Evolutionary conservation across 2,329 filamentous ascomycete genomes (phyloP).

Genomic region (Dothiorella sarmentorum): DNA sequence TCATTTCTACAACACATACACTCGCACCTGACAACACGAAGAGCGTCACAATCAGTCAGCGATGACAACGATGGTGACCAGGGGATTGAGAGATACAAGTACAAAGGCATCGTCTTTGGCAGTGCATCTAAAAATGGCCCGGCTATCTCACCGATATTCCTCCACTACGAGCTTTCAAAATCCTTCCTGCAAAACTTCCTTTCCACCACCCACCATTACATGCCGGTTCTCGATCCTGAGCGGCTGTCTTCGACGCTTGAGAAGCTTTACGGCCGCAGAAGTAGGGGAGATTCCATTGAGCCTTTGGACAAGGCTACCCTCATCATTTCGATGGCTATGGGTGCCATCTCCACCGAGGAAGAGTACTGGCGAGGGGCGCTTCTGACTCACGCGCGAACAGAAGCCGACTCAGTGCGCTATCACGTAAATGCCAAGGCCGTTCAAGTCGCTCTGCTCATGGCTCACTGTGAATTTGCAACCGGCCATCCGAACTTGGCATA

Average conservation of each 20-base stretch:
- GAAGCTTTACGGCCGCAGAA: background rate
- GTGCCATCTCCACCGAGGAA: background rate
- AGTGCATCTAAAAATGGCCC: background rate
- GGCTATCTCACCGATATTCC: background rate
- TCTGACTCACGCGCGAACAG: background rate
- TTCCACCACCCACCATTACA: background rate
- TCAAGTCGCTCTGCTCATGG: background rate
- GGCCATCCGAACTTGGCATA: background rate
- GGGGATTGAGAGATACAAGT: constrained; percentile 6
- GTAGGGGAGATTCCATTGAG: background rate
- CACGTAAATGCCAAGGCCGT: constrained; percentile 3
- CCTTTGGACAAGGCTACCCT: background rate
- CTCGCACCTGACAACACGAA: background rate
- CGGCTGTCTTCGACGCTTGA: background rate
- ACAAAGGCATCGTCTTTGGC: constrained; percentile 4
- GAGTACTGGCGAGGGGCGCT: background rate
- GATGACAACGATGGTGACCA: background rate
- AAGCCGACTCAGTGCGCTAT: background rate
- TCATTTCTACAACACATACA: constrained; percentile 14
- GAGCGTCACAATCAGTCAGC: background rate
- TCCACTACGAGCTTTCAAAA: background rate
- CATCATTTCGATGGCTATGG: constrained; percentile 7
- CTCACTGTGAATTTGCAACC: constrained; percentile 5
- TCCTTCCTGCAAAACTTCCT: constrained; percentile 3
- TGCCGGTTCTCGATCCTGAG: background rate